Conservation (phyloP, 495 filamentous ascomycete genomes). For the Penicillium antarcticum region DNA sequence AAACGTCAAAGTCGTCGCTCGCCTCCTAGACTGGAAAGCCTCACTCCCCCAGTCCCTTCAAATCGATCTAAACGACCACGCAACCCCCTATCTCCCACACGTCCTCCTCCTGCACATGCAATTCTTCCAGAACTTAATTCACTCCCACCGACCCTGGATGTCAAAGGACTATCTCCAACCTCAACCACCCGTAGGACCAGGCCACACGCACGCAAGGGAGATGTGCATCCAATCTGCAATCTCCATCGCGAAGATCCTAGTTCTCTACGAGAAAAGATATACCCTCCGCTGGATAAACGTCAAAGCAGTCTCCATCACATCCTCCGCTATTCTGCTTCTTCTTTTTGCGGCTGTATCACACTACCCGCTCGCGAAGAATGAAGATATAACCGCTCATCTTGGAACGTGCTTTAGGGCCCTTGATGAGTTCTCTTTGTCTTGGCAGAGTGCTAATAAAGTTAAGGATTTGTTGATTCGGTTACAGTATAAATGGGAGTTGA, state of each 20-base stretch:
- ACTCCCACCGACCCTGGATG: conserved; percentile 25
- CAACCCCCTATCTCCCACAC: conserved; percentile 23
- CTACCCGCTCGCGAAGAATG: background rate
- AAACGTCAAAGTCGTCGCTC: conserved; percentile 12
- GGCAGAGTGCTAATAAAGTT: conserved; percentile 17
- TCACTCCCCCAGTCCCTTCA: conserved; percentile 20
- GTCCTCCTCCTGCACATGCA: conserved; percentile 32
- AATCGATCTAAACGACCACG: conserved; percentile 15
- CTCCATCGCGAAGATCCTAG: conserved; percentile 22
- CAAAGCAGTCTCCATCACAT: conserved; percentile 22
- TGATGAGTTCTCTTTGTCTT: conserved; percentile 16
- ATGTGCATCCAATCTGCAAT: conserved; percentile 27
- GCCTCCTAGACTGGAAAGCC: conserved; percentile 24
- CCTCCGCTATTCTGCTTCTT: conserved; percentile 20
- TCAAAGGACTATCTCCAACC: conserved; percentile 20
- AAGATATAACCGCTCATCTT: conserved; percentile 3
- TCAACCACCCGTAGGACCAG: conserved; percentile 16
- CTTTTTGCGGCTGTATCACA: conserved; percentile 5
- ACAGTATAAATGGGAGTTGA: conserved; percentile 18
- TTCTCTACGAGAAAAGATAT: conserved; percentile 41
- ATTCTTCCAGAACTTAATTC: conserved; percentile 27
- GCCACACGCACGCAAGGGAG: conserved; percentile 19
- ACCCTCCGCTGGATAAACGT: conserved; percentile 22
- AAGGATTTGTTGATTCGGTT: conserved; percentile 11
- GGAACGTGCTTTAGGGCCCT: conserved; percentile 18